These are phyloP conservation scores for Pulveroboletus sp. DNA, from an alignment of 768 basidiomycete species.

Conservation along the genomic window DNA sequence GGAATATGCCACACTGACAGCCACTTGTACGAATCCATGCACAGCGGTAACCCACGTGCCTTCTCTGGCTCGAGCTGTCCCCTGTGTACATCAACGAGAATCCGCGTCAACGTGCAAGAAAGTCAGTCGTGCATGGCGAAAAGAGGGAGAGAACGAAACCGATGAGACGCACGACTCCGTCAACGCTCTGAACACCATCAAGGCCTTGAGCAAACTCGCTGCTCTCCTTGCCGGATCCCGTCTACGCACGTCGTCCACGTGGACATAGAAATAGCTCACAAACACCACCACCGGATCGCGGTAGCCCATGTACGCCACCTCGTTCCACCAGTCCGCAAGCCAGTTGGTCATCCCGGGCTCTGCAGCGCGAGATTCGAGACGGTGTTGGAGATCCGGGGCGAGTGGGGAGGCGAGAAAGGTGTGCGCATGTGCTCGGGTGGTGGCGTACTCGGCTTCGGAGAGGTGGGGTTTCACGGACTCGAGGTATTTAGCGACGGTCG, in stretches of 20 bases:
- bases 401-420: constrained; percentile 68
- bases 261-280: constrained; percentile 94
- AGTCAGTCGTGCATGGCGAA: neutral
- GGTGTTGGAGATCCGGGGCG: constrained; percentile 66
- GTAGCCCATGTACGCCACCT: constrained; percentile 82
- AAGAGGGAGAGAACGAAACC: neutral
- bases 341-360: constrained; percentile 62
- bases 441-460: constrained; percentile 53
- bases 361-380: constrained; percentile 71
- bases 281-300: constrained; percentile 88
- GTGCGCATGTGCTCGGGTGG: constrained; percentile 54
- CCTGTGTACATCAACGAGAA: constrained; percentile 30
- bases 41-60: constrained; percentile 68
- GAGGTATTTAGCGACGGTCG: constrained; percentile 86
- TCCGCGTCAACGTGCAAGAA: neutral
- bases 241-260: constrained; percentile 58
- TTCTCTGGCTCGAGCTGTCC: constrained; percentile 85
- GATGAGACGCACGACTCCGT: constrained; percentile 59
- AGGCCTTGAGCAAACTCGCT: constrained; percentile 78
- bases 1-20: constrained; percentile 42
- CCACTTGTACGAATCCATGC: constrained; percentile 95
- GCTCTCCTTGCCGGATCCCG: constrained; percentile 65
- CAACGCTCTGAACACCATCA: constrained; percentile 78
- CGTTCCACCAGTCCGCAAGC: constrained; percentile 99
- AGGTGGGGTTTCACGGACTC: constrained; percentile 78